Conservation (phyloP, 1,139 yeast species). For the Candida tropicalis region DNA sequence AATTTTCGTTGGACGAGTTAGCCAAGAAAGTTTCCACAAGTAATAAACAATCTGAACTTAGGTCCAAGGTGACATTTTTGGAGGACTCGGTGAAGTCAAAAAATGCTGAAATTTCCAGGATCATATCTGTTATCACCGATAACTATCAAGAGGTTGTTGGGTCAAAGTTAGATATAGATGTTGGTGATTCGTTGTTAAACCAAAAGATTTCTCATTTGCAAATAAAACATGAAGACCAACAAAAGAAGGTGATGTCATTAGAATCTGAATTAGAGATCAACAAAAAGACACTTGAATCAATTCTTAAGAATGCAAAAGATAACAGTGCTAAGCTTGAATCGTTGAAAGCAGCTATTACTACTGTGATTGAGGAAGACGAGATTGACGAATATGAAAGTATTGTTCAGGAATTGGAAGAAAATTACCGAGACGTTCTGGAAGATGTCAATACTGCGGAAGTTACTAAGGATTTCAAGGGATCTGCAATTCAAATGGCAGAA, state of each 20-base stretch:
- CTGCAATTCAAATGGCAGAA: conserved; percentile 64
- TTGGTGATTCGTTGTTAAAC: conserved; percentile 24
- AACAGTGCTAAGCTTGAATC: conserved; percentile 20
- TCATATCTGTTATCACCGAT: conserved; percentile 9
- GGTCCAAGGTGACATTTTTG: conserved; percentile 52
- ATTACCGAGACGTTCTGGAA: conserved; percentile 59
- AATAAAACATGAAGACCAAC: conserved; percentile 14
- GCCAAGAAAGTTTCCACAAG: conserved; percentile 52
- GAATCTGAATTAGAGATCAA: conserved; percentile 15
- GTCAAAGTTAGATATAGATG: conserved; percentile 24
- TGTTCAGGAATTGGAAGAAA: conserved; percentile 59
- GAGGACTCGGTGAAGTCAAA: conserved; percentile 35
- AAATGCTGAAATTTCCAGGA: conserved; percentile 22
- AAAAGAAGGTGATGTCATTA: conserved; percentile 14
- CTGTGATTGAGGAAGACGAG: conserved; percentile 43
- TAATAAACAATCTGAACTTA: conserved; percentile 60
- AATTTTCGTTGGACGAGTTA: conserved; percentile 56
- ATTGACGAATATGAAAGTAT: conserved; percentile 53
- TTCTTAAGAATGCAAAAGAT: conserved; percentile 14
- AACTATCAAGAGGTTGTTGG: conserved; percentile 18
- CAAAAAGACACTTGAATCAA: conserved; percentile 11
- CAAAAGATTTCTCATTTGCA: conserved; percentile 15
- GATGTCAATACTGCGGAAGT: conserved; percentile 67
- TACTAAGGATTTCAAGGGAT: conserved; percentile 62
- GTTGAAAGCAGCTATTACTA: conserved; percentile 24